A percentile compares a stretch with the other conserved stretches of the same genome.
Conservation (phyloP, 805 yeast genomes). For the Kregervanrija delftensis region DNA sequence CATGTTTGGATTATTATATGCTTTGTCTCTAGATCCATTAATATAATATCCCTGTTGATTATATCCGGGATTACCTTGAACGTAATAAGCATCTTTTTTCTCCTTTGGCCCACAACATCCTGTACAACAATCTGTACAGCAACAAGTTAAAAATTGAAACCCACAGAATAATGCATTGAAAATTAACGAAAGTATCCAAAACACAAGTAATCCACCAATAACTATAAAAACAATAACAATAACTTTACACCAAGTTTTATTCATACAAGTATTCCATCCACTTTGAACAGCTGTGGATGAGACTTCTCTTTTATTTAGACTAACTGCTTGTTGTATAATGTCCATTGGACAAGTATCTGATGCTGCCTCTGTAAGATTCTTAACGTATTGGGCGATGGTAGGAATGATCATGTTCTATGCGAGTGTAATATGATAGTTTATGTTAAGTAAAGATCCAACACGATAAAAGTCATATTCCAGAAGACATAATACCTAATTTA, state of each 20-base stretch:
- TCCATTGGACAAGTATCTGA: conserved; percentile 1
- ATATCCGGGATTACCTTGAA: too few relatives aligned
- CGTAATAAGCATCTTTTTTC: too few relatives aligned
- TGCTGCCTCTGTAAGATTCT: too few relatives aligned
- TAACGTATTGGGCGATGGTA: too few relatives aligned
- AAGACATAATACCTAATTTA: too few relatives aligned
- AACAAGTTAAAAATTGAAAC: conserved; percentile 50
- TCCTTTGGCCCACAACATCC: conserved; percentile 22
- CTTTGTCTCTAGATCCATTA: conserved; percentile 11
- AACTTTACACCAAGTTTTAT: conserved; percentile 65
- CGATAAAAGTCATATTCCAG: too few relatives aligned
- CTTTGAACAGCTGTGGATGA: neutral
- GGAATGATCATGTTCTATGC: too few relatives aligned
- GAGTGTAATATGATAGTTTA: too few relatives aligned
- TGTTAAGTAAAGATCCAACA: too few relatives aligned
- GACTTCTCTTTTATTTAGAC: neutral
- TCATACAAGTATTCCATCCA: conserved; percentile 76
- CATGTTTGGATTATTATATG: conserved; percentile 26
- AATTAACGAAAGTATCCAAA: conserved; percentile 53
- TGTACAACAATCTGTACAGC: conserved; percentile 39
- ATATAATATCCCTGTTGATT: neutral
- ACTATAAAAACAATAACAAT: conserved; percentile 69
- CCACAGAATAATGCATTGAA: conserved; percentile 54
- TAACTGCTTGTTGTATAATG: neutral
- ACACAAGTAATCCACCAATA: conserved; percentile 43